Evolutionary conservation across 1,139 yeast genomes (phyloP), one percentile per base, ranked within the genome.

Genomic region (Meyerozyma athensensis): DNA sequence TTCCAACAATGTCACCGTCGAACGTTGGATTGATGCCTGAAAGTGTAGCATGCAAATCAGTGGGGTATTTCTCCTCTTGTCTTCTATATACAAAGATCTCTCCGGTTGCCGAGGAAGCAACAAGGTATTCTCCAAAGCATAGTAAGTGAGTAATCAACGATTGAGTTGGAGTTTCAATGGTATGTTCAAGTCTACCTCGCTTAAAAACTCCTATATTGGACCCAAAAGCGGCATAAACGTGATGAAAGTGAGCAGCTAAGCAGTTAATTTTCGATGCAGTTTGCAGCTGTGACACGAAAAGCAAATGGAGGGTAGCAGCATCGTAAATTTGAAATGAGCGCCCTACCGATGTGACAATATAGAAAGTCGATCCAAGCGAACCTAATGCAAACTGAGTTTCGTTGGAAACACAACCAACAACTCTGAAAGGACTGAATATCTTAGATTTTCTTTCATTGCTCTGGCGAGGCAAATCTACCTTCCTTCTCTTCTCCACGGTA

Each of bases 321-420:
- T 92, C 98, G 54, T 86, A 94, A 26, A 92, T 86, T 59, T 92
- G 98, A 62, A 92, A 87, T 1, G 94, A 76, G 41, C 79, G 73
- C 4, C 97, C 98, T 19, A 92, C 96, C 26, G 87, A 81, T 0
- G 98, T 90, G 9, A 86, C 95, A 34, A 87, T 78, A 50, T 90
- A 84, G 53, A 85, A 90, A 1, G 95, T 81, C 13, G 86, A 74
- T 40, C 99, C 99, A 41, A 92, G 70, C 1, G 92, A 79, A 21
- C 97, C 95, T 23, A 89, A 68, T 8, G 96, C 87, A 56, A 89
- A 85, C 2, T 97, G 97, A 1, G 76, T 72, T 22, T 79, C 82
- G 53, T 87, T 86, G 23, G 87, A 71, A 19, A 84, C 86, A 54
- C 81, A 81, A 6, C 94, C 94, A 7, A 71, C 46, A 3, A 67